A percentile compares a stretch with the other conserved stretches of the same genome.
Conservation (phyloP, 108 stramenopile species). For the Cyclotella cryptica region DNA sequence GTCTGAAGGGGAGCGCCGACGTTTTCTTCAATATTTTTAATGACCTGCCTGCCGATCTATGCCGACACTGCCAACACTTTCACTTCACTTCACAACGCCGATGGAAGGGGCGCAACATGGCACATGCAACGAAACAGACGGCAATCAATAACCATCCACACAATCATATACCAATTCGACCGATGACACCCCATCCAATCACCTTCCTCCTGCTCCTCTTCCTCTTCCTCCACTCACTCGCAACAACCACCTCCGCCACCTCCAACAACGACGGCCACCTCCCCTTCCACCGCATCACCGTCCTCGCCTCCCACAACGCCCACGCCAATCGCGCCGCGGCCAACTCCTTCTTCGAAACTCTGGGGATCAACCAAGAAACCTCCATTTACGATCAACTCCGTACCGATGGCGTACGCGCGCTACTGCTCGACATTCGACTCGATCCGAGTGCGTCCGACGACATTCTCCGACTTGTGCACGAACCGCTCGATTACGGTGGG, state of each 20-base stretch:
- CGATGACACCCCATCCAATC: too few relatives aligned
- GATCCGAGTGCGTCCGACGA: background rate
- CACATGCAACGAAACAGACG: too few relatives aligned
- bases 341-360: slow-evolving; percentile 10
- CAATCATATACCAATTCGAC: too few relatives aligned
- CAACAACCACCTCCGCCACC: background rate
- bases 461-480: slow-evolving; percentile 21
- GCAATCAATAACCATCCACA: too few relatives aligned
- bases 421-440: slow-evolving; percentile 29
- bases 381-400: slow-evolving; percentile 28
- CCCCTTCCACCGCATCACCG: slow-evolving; percentile 29
- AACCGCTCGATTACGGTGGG: slow-evolving; percentile 23
- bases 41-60: too few relatives aligned
- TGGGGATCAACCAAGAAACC: slow-evolving; percentile 39
- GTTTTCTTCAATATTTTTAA: too few relatives aligned
- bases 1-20: too few relatives aligned
- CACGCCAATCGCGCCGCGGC: slow-evolving; percentile 35
- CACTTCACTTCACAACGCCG: too few relatives aligned
- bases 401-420: slow-evolving; percentile 26
- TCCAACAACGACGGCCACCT: slow-evolving; percentile 30
- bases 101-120: too few relatives aligned
- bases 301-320: slow-evolving; percentile 37
- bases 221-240: too few relatives aligned
- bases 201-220: too few relatives aligned
- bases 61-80: too few relatives aligned